A percentile compares a stretch with the other conserved stretches of the same genome.
These are phyloP conservation scores for Diaporthe nobilis DNA, from an alignment of 2,329 filamentous ascomycete species.

Conservation along the genomic window DNA sequence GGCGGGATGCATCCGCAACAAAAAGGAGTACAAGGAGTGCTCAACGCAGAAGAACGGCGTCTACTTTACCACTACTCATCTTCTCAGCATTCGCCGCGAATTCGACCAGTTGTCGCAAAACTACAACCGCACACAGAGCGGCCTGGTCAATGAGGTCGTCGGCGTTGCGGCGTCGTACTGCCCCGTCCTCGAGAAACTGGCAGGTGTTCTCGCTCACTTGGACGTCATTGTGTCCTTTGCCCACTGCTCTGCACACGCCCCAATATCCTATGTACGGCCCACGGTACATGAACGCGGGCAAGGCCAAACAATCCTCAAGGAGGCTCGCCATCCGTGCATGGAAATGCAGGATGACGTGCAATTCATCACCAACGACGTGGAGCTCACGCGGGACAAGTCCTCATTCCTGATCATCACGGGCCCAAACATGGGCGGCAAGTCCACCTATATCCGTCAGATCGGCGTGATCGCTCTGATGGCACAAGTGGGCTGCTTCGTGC, in stretches of 20 bases:
- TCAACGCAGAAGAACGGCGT: slow-evolving; percentile 99
- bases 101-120: slow-evolving; percentile 94
- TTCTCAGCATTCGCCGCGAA: slow-evolving; percentile 87
- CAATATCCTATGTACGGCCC: slow-evolving; percentile 90
- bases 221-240: slow-evolving; percentile 96
- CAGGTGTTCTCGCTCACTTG: slow-evolving; percentile 89
- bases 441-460: slow-evolving; percentile 97
- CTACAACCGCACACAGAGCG: slow-evolving; percentile 94
- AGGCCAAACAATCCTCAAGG: slow-evolving; percentile 90
- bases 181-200: slow-evolving; percentile 90
- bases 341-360: slow-evolving; percentile 99
- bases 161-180: slow-evolving; percentile 94
- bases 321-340: slow-evolving; percentile 96
- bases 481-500: slow-evolving; percentile 96
- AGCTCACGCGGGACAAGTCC: slow-evolving; percentile 81
- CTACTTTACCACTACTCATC: slow-evolving; percentile 90
- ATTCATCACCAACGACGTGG: slow-evolving; percentile 98
- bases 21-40: slow-evolving; percentile 90
- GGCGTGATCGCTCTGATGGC: slow-evolving; percentile 98
- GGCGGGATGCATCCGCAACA: slow-evolving; percentile 93
- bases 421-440: slow-evolving; percentile 99
- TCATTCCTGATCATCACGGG: slow-evolving; percentile 98
- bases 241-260: slow-evolving; percentile 93
- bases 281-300: slow-evolving; percentile 90
- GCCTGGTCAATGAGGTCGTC: slow-evolving; percentile 93